Conservation (phyloP, 2,329 filamentous ascomycete genomes). For the Aspergillus versicolor region DNA sequence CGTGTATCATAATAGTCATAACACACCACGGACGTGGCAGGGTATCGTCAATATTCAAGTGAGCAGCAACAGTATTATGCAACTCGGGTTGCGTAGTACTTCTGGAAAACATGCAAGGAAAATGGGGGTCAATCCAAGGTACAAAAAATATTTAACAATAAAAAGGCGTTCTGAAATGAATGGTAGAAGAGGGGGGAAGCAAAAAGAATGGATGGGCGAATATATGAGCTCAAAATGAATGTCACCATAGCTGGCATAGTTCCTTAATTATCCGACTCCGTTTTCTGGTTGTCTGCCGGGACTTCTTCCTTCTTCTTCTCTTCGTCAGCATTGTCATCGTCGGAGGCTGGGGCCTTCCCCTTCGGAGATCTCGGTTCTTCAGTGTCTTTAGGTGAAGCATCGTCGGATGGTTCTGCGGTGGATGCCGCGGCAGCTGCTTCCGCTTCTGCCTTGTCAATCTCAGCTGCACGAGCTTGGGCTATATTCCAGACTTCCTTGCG, state of each 20-base stretch:
- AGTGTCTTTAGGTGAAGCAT: slow-evolving; percentile 2
- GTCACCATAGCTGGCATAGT: background rate
- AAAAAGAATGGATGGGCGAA: background rate
- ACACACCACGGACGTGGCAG: slow-evolving; percentile 22
- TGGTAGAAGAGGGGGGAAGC: background rate
- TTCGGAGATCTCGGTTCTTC: slow-evolving; percentile 8
- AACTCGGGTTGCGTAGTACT: background rate
- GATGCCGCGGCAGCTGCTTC: slow-evolving; percentile 22
- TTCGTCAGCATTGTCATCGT: slow-evolving; percentile 3
- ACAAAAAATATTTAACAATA: background rate
- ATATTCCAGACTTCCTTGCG: slow-evolving; percentile 69
- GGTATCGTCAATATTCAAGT: slow-evolving; percentile 24
- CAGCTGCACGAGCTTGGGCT: slow-evolving; percentile 51
- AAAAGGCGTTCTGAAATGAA: background rate
- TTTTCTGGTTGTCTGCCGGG: background rate
- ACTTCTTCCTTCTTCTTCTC: slow-evolving; percentile 7
- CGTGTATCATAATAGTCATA: slow-evolving; percentile 24
- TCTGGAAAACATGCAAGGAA: background rate
- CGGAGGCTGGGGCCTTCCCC: slow-evolving; percentile 8
- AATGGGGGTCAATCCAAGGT: slow-evolving; percentile 1
- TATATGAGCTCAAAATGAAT: slow-evolving; percentile 8
- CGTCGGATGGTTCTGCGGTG: slow-evolving; percentile 19
- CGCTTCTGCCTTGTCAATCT: slow-evolving; percentile 43
- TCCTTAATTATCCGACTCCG: slow-evolving; percentile 2
- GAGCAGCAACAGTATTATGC: slow-evolving; percentile 10